Evolutionary conservation across 2,329 filamentous ascomycete species (phyloP).

Genomic region (Ascochyta rabiei): DNA sequence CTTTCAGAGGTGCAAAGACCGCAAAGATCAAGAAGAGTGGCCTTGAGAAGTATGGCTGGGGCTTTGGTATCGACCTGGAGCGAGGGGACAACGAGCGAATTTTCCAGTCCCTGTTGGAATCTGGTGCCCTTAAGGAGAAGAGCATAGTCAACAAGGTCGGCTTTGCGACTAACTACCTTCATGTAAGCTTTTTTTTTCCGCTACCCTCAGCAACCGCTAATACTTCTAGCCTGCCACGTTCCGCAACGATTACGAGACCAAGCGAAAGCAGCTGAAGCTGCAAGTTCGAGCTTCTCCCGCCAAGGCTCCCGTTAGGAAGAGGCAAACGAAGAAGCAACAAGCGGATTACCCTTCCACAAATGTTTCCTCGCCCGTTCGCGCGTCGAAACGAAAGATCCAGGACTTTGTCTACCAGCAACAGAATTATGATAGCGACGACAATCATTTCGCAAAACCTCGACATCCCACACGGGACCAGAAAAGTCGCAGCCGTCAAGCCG

Average conservation of each 20-base stretch:
- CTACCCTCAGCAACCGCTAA: constrained; percentile 18
- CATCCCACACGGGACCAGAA: constrained; percentile 26
- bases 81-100: constrained; percentile 81
- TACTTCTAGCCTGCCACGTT: constrained; percentile 50
- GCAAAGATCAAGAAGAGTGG: constrained; percentile 62
- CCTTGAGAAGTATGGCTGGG: constrained; percentile 62
- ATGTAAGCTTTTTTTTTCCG: constrained; percentile 56
- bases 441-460: constrained; percentile 32
- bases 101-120: constrained; percentile 76
- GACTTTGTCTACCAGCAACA: constrained; percentile 34
- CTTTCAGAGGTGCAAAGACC: constrained; percentile 74
- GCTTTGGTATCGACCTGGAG: constrained; percentile 71
- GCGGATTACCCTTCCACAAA: constrained; percentile 68
- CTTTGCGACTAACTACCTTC: constrained; percentile 77
- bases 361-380: constrained; percentile 67
- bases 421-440: constrained; percentile 34
- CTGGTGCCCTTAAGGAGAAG: constrained; percentile 75
- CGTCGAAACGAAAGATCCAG: constrained; percentile 46
- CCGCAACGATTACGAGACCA: constrained; percentile 52
- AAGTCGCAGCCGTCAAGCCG: constrained; percentile 44
- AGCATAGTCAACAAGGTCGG: constrained; percentile 68
- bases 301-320: constrained; percentile 36
- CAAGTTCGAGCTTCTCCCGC: constrained; percentile 59
- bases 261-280: constrained; percentile 53
- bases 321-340: constrained; percentile 40